Evolutionary conservation across 768 basidiomycete genomes (phyloP), one percentile per base, ranked within the genome.

Genomic region (Rhodotorula taiwanensis): DNA sequence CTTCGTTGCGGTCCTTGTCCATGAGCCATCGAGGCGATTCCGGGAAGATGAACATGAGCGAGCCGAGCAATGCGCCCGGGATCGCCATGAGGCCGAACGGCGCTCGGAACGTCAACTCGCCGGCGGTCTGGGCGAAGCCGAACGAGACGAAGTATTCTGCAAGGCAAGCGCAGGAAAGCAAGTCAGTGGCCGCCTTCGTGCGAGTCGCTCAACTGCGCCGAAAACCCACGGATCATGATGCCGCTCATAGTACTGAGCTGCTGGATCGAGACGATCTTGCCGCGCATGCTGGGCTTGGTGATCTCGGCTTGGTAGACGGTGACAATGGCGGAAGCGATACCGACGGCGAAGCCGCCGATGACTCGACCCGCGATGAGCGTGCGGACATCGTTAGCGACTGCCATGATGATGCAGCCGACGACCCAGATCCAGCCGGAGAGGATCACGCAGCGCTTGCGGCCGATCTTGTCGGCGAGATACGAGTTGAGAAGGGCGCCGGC

Each of bases 261-360:
- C 73, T 88, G 86, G 62, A 86, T 77, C 5, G 86, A 84, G 34
- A 88, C 86, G 64, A 87, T 80, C 31, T 85, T 83, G 36, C 86
- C 87, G 71, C 59, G 58, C 20, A 87, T 86, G 39, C 80, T 74
- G 23, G 85, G 85, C 8, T 83, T 80, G 5, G 67, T 69, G 42
- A 70, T 58, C 49, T 73, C 69, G 16, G 69, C 69, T 33, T 70
- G 70, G 54, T 71, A 70, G 45, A 44, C 23, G n/a, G 55, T 56
- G 45, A 56, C 55, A 11, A 48, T 33, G 15, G 30, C 42, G 7
- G 55, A 56, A 6, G 30, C 55, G 34, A 56, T 25, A 1, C 55
- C 55, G 45, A 56, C 61, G 5, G 55, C 23, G 27, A 62, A 6
- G 23, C 61, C 61, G 0, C 49, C 61, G 49, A 65, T 33, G 42